These are phyloP conservation scores for Bruguiera parviflora DNA, from an alignment of 345 rosid species.

Conservation along the genomic window DNA sequence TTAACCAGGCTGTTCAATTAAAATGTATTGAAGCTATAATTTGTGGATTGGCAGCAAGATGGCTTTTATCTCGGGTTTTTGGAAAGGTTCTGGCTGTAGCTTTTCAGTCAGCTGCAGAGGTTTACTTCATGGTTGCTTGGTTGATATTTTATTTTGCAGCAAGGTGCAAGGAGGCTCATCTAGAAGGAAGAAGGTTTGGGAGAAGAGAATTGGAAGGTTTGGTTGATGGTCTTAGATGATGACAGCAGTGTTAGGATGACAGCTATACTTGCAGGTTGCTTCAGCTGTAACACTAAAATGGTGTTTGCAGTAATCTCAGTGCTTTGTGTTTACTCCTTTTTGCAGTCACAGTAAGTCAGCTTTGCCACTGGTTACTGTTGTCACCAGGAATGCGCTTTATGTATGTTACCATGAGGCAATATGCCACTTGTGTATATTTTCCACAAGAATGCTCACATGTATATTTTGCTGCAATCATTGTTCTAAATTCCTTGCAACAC, in stretches of 20 bases:
- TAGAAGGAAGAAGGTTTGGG: constrained; percentile 70
- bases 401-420: constrained; percentile 34
- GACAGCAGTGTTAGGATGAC: constrained; percentile 21
- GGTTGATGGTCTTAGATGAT: constrained; percentile 67
- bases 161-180: constrained; percentile 62
- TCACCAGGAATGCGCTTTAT: constrained; percentile 30
- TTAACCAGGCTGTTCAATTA: constrained; percentile 72
- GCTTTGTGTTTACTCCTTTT: constrained; percentile 35
- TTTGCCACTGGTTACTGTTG: constrained; percentile 30
- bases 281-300: constrained; percentile 29
- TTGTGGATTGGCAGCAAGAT: constrained; percentile 70
- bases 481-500: constrained; percentile 25
- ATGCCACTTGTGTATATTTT: constrained; percentile 48
- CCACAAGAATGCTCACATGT: constrained; percentile 42
- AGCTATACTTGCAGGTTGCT: constrained; percentile 18
- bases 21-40: constrained; percentile 75
- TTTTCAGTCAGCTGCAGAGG: constrained; percentile 77
- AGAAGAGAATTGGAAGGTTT: constrained; percentile 78
- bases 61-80: constrained; percentile 44
- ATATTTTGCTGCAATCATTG: constrained; percentile 48
- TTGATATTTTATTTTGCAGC: constrained; percentile 72
- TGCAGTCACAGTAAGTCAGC: constrained; percentile 34
- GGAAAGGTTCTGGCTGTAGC: constrained; percentile 57
- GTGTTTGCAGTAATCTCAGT: constrained; percentile 20
- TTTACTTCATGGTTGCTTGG: constrained; percentile 91